Evolutionary conservation across 2,329 filamentous ascomycete genomes (phyloP).

Genomic region (Colletotrichum sp.): DNA sequence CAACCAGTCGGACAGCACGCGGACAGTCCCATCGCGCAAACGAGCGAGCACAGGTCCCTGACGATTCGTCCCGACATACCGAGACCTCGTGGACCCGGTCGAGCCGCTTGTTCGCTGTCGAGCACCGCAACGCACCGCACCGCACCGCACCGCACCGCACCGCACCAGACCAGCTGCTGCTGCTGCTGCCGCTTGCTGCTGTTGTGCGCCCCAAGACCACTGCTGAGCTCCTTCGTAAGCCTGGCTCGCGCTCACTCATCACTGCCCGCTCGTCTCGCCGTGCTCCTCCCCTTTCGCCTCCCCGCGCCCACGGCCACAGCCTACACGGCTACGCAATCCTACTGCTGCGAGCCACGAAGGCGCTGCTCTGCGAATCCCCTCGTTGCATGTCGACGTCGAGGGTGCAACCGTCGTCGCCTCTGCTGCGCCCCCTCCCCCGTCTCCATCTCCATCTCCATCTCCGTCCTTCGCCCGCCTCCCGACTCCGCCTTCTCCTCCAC

Average conservation of each 20-base stretch:
- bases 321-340: background rate
- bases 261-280: background rate
- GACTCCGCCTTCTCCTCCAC: slow-evolving; percentile 22
- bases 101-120: slow-evolving; percentile 1
- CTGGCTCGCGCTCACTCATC: background rate
- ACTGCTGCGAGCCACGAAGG: slow-evolving; percentile 16
- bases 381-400: slow-evolving; percentile 16
- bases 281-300: background rate
- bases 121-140: background rate
- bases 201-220: background rate
- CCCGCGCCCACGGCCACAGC: background rate
- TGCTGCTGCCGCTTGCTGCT: background rate
- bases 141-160: background rate
- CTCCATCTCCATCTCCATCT: slow-evolving; percentile 27
- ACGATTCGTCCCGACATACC: slow-evolving; percentile 8
- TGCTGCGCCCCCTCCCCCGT: slow-evolving; percentile 23
- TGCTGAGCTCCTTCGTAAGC: background rate
- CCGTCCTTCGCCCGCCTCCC: slow-evolving; percentile 24
- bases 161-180: background rate
- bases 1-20: background rate
- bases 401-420: slow-evolving; percentile 21
- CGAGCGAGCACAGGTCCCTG: slow-evolving; percentile 14
- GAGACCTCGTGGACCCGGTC: slow-evolving; percentile 20
- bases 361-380: slow-evolving; percentile 14
- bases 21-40: background rate